Evolutionary conservation across 2,329 filamentous ascomycete species (phyloP), one percentile per base, ranked within the genome.

Genomic region (Aspergillus caelatus): DNA sequence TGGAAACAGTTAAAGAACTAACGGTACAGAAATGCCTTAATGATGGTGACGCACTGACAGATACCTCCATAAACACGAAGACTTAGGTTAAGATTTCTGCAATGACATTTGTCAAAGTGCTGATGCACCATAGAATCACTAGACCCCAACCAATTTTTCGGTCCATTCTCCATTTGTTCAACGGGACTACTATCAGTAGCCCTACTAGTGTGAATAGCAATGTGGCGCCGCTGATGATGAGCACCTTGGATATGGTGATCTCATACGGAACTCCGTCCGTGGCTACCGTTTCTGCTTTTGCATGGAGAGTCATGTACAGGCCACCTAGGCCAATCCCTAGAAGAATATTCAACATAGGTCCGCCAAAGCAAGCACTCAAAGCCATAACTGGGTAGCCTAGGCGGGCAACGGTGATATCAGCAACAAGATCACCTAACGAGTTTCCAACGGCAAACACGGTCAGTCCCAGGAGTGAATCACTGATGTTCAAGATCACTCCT

Each of bases 331-430:
- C 95, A 58, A 99, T 94, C 0, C 95, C 95, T 4, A 99, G 86
- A 0, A 99, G 82, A 66, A 99, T 99, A 72, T 99, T 99, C 46
- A 99, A 86, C 93, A 99, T 94, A 0, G 95, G 95, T 0, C 95
- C 96, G n/a, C 95, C 95, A 75, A 99, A 97, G 75, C 95, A 99
- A 5, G 95, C 95, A 39, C 92, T 94, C 46, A 91, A 80, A 0
- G 95, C 95, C 95, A 99, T 99, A 66, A 99, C 93, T 0, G 95
- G 95, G 78, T 94, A 97, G 3, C 95, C 95, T 3, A 99, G 87
- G 39, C 92, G 88, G 4, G 95, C 95, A 43, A 99, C 91, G 0
- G 95, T 99, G 60, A 98, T 91, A 75, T 99, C 91, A 19, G 95
- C 94, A 11, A 99, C 93, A 19, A 99, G 84, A 72, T 99, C 95